These are phyloP conservation scores for Pelargonium myrrhifolium DNA, from an alignment of 441 rosid genomes.

Conservation along the genomic window DNA sequence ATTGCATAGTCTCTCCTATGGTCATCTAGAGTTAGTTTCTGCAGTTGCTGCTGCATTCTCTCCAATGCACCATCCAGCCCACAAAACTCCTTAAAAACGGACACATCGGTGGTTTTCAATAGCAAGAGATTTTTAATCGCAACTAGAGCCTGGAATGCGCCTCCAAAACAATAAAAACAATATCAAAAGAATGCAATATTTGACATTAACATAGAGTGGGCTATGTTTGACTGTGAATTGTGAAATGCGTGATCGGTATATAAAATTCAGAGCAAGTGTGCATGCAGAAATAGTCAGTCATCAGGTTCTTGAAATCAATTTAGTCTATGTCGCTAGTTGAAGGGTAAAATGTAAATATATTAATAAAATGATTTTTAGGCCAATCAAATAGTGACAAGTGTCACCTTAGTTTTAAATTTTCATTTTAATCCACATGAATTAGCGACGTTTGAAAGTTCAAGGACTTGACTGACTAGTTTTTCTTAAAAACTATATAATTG, in stretches of 20 bases:
- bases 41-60: constrained; percentile 54
- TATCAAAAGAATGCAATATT: constrained; percentile 7
- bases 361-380: too few relatives aligned
- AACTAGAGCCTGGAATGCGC: constrained; percentile 50
- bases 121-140: constrained; percentile 68
- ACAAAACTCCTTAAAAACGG: constrained; percentile 56
- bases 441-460: too few relatives aligned
- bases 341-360: too few relatives aligned
- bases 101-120: constrained; percentile 48
- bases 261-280: not conserved
- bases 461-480: too few relatives aligned
- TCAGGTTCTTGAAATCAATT: too few relatives aligned
- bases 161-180: not conserved
- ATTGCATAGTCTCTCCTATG: constrained; percentile 48
- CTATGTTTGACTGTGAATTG: not conserved
- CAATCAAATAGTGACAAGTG: too few relatives aligned
- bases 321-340: too few relatives aligned
- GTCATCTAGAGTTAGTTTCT: constrained; percentile 49
- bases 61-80: constrained; percentile 55
- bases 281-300: not conserved
- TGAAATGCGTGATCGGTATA: not conserved
- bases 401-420: too few relatives aligned
- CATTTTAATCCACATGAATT: too few relatives aligned
- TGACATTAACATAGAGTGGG: not conserved
- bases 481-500: not conserved